These are phyloP conservation scores for Penicillium paxilli DNA, from an alignment of 495 filamentous ascomycete species.

Conservation along the genomic window DNA sequence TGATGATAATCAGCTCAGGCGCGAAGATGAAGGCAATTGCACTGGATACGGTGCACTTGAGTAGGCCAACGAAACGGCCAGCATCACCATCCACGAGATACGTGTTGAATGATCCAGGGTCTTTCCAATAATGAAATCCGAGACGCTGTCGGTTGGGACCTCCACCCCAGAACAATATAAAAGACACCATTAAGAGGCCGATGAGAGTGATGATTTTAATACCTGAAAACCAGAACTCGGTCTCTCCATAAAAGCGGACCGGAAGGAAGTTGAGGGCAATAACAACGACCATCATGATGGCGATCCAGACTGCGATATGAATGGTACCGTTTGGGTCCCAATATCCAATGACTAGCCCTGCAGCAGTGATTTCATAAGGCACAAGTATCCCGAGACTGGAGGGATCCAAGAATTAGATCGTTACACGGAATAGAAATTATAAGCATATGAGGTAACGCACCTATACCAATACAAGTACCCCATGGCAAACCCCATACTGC, in stretches of 20 bases:
- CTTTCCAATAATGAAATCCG: conserved; percentile 73
- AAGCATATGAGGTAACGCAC: too few species aligned
- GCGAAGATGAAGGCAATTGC: conserved; percentile 59
- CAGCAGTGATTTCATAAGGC: conserved; percentile 65
- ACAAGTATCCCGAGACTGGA: conserved; percentile 68
- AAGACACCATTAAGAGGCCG: conserved; percentile 66
- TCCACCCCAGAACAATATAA: conserved; percentile 71
- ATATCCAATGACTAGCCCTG: conserved; percentile 70
- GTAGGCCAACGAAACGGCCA: conserved; percentile 46
- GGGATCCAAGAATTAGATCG: too few species aligned
- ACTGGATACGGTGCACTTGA: conserved; percentile 44
- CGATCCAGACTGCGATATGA: conserved; percentile 63
- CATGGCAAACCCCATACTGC: conserved; percentile 62
- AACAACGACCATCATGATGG: conserved; percentile 69
- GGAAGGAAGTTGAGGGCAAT: conserved; percentile 66
- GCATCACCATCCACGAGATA: conserved; percentile 29
- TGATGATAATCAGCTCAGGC: conserved; percentile 55
- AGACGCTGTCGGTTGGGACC: conserved; percentile 61
- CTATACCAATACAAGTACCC: conserved; percentile 65
- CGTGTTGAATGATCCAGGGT: conserved; percentile 64
- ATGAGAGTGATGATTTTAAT: conserved; percentile 78
- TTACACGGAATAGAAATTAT: too few species aligned
- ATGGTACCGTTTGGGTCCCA: conserved; percentile 52
- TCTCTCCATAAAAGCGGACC: conserved; percentile 67
- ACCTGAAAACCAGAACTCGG: conserved; percentile 71